phyloP scores from a whole-genome alignment of 208 protist genomes.

The Zelonia costaricensis region DNA sequence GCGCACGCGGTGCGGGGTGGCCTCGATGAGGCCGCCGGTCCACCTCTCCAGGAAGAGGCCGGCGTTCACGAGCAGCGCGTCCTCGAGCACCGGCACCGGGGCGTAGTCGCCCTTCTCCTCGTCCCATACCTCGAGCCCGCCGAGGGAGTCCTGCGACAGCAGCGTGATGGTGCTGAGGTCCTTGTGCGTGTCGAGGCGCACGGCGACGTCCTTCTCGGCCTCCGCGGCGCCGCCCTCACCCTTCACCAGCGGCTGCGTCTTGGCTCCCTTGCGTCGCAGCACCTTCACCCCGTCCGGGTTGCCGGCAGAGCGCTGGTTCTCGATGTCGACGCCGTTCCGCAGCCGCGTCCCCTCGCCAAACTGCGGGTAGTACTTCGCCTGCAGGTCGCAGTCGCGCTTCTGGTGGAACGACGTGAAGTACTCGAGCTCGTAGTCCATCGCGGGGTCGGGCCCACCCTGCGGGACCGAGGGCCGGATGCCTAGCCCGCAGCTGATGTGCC shows the following conservation, averaged over 20 bases:
- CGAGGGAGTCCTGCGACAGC: slow-evolving; percentile 81
- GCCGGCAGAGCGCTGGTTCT: slow-evolving; percentile 43
- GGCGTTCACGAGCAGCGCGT: slow-evolving; percentile 86
- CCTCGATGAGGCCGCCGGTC: slow-evolving; percentile 81
- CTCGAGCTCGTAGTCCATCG: slow-evolving; percentile 72
- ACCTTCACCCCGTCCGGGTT: slow-evolving; percentile 79
- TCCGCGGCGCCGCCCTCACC: slow-evolving; percentile 6
- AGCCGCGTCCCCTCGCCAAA: slow-evolving; percentile 48
- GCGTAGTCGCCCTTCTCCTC: slow-evolving; percentile 59
- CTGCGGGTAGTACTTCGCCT: slow-evolving; percentile 87
- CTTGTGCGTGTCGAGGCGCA: slow-evolving; percentile 84
- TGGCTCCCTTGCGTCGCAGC: slow-evolving; percentile 71
- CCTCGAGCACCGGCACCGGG: slow-evolving; percentile 79
- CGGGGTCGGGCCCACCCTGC: slow-evolving; percentile 59
- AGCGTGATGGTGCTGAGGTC: slow-evolving; percentile 88
- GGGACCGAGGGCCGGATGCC: slow-evolving; percentile 77
- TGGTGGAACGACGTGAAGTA: slow-evolving; percentile 79
- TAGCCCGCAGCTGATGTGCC: slow-evolving; percentile 85
- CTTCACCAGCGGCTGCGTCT: slow-evolving; percentile 46
- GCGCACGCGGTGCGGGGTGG: slow-evolving; percentile 83
- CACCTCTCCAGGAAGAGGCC: slow-evolving; percentile 89
- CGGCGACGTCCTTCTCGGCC: slow-evolving; percentile 25
- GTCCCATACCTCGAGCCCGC: slow-evolving; percentile 87
- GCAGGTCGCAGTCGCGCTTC: slow-evolving; percentile 82
- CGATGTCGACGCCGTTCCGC: slow-evolving; percentile 52